Evolutionary conservation across 108 stramenopile species (phyloP), one percentile per base, ranked within the genome.

Genomic region (Cylindrotheca fusiformis): DNA sequence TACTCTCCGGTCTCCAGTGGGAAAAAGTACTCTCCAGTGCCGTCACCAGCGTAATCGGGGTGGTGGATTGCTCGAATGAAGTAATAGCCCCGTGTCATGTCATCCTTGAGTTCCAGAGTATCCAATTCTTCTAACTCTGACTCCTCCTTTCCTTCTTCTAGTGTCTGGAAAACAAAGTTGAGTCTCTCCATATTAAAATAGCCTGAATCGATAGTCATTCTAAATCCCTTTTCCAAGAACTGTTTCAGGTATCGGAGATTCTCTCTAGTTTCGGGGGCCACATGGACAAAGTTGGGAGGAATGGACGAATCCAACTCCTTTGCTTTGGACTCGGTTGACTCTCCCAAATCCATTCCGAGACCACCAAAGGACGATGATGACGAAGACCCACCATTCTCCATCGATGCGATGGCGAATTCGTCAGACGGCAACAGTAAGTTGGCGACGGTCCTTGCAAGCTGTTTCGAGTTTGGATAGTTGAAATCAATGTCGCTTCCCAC

Each of bases 21-120:
- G 58, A 71, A 80, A 52, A 80, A 75, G 52, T 60, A 65, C 28
- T 80, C 74, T 5, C 79, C 79, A 20, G 54, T 60, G 2, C 77
- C 77, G 1, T 64, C 66, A 36, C 78, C 78, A 1, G 61, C 65
- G 46, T 80, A 80, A 30, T 75, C 74, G 20, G 71, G 70, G 52
- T 64, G 58, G 54, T 80, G 79, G 4, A 70, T 24, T 2, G 79
- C 79, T 24, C 55, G 61, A 33, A 80, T 28, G 12, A 36, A 48
- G 45, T 67, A 59, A 60, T 64, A 80, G 26, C 36, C 52, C 12
- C 36, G 21, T 27, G 30, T 46, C 22, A 48, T 54, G n/a, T 55
- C 53, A 14, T 65, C 69, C 30, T 71, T 76, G 10, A 75, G 61
- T 60, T 80, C 74, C 52, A 74, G 17, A 6, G 21, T 26, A 21